Evolutionary conservation across 768 basidiomycete species (phyloP), one percentile per base, ranked within the genome.

Genomic region (Naematelia aurantialba): DNA sequence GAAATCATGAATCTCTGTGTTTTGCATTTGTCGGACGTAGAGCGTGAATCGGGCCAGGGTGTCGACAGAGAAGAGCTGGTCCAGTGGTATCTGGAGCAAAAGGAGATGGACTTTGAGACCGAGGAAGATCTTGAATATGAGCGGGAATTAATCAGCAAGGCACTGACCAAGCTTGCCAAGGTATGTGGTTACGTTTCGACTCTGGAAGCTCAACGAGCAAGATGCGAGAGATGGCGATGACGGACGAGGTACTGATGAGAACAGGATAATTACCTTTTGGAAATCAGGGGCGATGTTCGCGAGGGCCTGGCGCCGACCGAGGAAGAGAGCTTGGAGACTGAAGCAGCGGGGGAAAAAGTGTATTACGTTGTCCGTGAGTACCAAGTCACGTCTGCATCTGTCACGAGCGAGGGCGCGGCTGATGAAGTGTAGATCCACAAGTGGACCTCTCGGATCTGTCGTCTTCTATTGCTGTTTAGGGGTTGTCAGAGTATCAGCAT

Each of bases 71-170:
- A 94, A 65, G 93, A 96, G 67, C 82, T 99, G 56, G 88, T 94
- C 62, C 91, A 94, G 74, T 94, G 91, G 93, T 98, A 97, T 73
- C 83, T 98, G 56, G 96, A 99, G 79, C 78, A 84, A 63, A 88
- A 85, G 75, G 96, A 99, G 76, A 80, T 81, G 8, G 88, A 91
- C 62, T 79, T 98, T 39, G 83, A 87, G 63, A 86, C 87, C 53
- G 82, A 91, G 4, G 91, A 92, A 55, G 87, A 93, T 68, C 79
- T 96, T 17, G 91, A 97, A 67, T 87, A 88, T 66, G 89, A 98
- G 78, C 87, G 87, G 68, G 90, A 91, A 75, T 81, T 99, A 51
- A 84, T 97, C 60, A 85, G 83, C 42, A 99, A 98, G 79, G 85
- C 96, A 70, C 76, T 99, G 63, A 83, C 81, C 67, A 93, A 90